Base-by-base conservation (phyloP, 495 filamentous ascomycete genomes). In the Annulohypoxylon moriforme region DNA sequence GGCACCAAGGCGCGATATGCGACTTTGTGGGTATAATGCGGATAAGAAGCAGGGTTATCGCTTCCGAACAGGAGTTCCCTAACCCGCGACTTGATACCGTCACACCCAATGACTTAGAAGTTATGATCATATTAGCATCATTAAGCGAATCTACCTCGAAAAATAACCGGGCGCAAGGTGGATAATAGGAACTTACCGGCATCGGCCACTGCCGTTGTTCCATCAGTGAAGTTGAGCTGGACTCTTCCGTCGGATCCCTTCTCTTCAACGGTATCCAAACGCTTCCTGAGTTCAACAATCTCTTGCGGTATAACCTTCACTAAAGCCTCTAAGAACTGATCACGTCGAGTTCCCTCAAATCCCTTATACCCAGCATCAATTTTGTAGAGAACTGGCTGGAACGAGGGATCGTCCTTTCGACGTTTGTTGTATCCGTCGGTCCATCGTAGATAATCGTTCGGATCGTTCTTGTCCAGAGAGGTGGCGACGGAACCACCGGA, bases 1-100 rank as follows among this genome's bases (percentile, higher is more conserved):
- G 83, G 85, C 10, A 88, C 75, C 40, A 89, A 42, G 9, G 81
- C 83, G 1, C 87, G 84, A 63, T 86, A 89, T 5, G 80, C 82
- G 33, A 82, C 83, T 71, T 86, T 85, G 55, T 84, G 79, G 4
- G 81, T 81, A 66, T 84, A 88, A 18, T 68, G 75, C 4, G 86
- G 80, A n/a, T 78, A 65, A 1, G 80, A 76, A 2, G 78, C 78
- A 3, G 78, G 79, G 61, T 82, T 74, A 0, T 79, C 71, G 11
- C 67, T 72, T 2, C 83, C 84, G 2, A 86, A 69, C 9, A 85
- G 52, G 33, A 80, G 50, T 55, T 76, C 57, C 31, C 81, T 71
- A 4, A 79, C 64, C 14, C 71, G 69, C 20, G 78, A 78, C 69
- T 78, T 79, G 52, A 81, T 76, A 9, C 81, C 81, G 56, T 82